A percentile compares a stretch with the other conserved stretches of the same genome.
These are phyloP conservation scores for Ambrosia hybrid DNA, from an alignment of 140 eudicot species.

Conservation along the genomic window DNA sequence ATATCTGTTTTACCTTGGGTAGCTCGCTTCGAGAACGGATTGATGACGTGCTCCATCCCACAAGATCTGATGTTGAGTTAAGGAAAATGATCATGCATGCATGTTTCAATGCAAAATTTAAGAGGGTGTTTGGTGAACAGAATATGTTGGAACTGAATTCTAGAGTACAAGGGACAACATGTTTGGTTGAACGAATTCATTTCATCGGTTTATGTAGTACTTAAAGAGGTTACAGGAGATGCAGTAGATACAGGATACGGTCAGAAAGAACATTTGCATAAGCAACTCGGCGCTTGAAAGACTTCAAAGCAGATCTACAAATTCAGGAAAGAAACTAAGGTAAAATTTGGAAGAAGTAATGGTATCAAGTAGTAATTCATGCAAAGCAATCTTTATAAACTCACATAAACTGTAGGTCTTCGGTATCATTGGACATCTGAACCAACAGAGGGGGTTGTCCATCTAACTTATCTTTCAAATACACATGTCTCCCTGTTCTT, in stretches of 20 bases:
- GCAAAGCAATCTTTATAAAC: slow-evolving; percentile 30
- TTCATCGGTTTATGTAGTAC: slow-evolving; percentile 1
- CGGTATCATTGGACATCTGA: slow-evolving; percentile 67
- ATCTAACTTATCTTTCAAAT: slow-evolving; percentile 53
- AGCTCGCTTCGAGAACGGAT: slow-evolving; percentile 64
- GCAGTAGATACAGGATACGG: slow-evolving; percentile 59
- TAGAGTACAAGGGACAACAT: background rate
- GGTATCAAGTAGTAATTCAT: slow-evolving; percentile 4
- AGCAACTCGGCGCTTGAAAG: slow-evolving; percentile 80
- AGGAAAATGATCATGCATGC: slow-evolving; percentile 29
- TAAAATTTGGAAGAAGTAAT: slow-evolving; percentile 1
- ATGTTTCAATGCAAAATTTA: slow-evolving; percentile 11
- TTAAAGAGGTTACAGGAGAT: background rate
- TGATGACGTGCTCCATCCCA: slow-evolving; percentile 96
- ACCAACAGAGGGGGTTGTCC: slow-evolving; percentile 85
- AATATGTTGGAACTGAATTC: background rate
- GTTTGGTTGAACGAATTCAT: slow-evolving; percentile 3
- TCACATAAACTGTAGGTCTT: slow-evolving; percentile 80
- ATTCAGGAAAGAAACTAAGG: slow-evolving; percentile 17
- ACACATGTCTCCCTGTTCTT: slow-evolving; percentile 80
- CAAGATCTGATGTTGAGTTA: slow-evolving; percentile 56
- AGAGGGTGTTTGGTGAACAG: background rate
- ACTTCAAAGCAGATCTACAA: slow-evolving; percentile 81
- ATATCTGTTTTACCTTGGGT: slow-evolving; percentile 55
- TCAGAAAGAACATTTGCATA: slow-evolving; percentile 87